Conservation (phyloP, 2,329 filamentous ascomycete species). For the Alternaria sp. region DNA sequence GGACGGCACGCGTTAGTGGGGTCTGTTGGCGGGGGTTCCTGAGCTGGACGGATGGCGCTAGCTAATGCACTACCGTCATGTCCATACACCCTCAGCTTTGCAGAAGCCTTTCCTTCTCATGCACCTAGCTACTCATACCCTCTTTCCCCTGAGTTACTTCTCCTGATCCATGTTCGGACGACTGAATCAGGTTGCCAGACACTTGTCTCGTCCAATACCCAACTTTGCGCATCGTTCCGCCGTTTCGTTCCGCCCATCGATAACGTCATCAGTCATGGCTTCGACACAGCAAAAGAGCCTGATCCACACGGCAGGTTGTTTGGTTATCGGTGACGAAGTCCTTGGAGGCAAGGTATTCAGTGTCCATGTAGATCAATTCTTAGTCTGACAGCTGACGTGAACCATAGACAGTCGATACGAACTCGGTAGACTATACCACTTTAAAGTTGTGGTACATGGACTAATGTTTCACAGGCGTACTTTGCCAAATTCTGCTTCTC, state of each 20-base stretch:
- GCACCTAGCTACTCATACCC: slow-evolving; percentile 31
- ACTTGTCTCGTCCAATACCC: slow-evolving; percentile 71
- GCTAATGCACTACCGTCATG: slow-evolving; percentile 11
- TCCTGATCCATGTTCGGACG: slow-evolving; percentile 74
- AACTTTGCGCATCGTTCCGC: slow-evolving; percentile 63
- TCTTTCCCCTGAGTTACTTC: neutral
- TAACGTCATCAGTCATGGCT: slow-evolving; percentile 57
- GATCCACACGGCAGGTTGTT: slow-evolving; percentile 88
- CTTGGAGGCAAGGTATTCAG: slow-evolving; percentile 83
- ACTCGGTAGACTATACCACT: slow-evolving; percentile 55
- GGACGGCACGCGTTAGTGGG: slow-evolving; percentile 15
- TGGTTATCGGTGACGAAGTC: slow-evolving; percentile 98
- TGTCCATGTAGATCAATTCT: slow-evolving; percentile 21
- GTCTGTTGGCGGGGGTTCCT: slow-evolving; percentile 20
- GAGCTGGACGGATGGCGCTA: slow-evolving; percentile 23
- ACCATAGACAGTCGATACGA: slow-evolving; percentile 69
- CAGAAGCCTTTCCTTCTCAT: slow-evolving; percentile 17
- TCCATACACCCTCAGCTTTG: slow-evolving; percentile 11
- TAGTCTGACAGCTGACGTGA: slow-evolving; percentile 30
- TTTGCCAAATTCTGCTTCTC: slow-evolving; percentile 73
- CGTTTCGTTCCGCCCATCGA: slow-evolving; percentile 39
- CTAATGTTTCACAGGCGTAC: slow-evolving; percentile 56
- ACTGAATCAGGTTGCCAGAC: slow-evolving; percentile 75
- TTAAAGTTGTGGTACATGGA: neutral
- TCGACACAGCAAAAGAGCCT: slow-evolving; percentile 66